Conservation (phyloP, 306 rosid genomes). For the Biancaea sappan region DNA sequence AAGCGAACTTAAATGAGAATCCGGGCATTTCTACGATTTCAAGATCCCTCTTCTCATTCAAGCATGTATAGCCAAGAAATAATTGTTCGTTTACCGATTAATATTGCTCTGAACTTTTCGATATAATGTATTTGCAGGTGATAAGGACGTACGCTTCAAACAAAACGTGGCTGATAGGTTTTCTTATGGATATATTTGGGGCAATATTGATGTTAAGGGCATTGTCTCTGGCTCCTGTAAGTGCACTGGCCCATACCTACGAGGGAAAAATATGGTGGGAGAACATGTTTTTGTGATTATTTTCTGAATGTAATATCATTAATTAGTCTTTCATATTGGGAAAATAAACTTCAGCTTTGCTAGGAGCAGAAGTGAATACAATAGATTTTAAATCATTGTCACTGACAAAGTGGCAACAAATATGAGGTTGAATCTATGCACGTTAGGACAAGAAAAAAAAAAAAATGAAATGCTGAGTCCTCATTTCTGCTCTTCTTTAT, state of each 20-base stretch:
- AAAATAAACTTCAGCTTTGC: background rate
- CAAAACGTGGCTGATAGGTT: slow-evolving; percentile 80
- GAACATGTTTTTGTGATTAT: background rate
- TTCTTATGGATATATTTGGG: slow-evolving; percentile 93
- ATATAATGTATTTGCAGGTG: slow-evolving; percentile 59
- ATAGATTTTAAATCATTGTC: background rate
- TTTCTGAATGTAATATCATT: background rate
- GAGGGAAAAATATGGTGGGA: background rate
- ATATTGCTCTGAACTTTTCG: slow-evolving; percentile 6
- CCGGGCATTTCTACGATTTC: slow-evolving; percentile 1
- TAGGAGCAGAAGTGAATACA: background rate
- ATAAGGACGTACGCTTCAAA: slow-evolving; percentile 87
- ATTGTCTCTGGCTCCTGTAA: slow-evolving; percentile 91
- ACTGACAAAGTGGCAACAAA: background rate
- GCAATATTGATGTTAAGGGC: slow-evolving; percentile 94
- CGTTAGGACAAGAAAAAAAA: too few relatives aligned
- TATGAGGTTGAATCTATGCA: background rate
- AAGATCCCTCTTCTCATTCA: slow-evolving; percentile 13
- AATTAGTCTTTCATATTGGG: background rate
- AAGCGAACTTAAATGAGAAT: slow-evolving; percentile 13
- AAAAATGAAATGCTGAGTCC: background rate
- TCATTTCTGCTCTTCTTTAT: background rate
- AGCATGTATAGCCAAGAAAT: slow-evolving; percentile 22
- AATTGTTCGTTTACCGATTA: slow-evolving; percentile 23
- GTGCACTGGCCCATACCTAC: slow-evolving; percentile 33